Evolutionary conservation across 2,329 filamentous ascomycete genomes (phyloP).

Genomic region (Calycina herbarum): DNA sequence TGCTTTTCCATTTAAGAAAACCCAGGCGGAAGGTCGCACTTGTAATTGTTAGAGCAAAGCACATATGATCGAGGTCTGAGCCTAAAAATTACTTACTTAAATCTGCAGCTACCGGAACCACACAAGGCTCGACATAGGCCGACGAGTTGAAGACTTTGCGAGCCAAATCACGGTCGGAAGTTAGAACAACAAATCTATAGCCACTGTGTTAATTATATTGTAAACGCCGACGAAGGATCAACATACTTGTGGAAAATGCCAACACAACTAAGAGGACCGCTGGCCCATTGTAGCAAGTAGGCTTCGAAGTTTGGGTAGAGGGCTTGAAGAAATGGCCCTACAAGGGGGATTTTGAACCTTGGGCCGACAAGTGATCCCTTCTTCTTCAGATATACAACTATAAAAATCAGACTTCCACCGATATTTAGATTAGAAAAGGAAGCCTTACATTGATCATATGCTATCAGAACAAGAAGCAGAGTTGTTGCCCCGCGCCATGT

Average conservation of each 20-base stretch:
- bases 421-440: neutral
- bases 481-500: neutral
- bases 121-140: conserved; percentile 70
- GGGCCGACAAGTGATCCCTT: conserved; percentile 66
- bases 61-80: conserved; percentile 50
- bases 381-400: conserved; percentile 60
- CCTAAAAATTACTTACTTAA: conserved; percentile 53
- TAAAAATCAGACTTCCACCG: neutral
- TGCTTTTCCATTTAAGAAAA: conserved; percentile 74
- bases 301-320: conserved; percentile 71
- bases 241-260: conserved; percentile 76
- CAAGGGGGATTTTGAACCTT: conserved; percentile 63
- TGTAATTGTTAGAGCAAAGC: neutral
- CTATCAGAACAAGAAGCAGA: neutral
- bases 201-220: neutral
- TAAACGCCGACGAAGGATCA: too few relatives aligned
- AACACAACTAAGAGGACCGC: conserved; percentile 76
- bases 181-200: conserved; percentile 68
- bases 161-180: conserved; percentile 73
- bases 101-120: conserved; percentile 74
- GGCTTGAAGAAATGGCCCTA: conserved; percentile 76
- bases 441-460: conserved; percentile 4
- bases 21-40: conserved; percentile 50
- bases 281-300: conserved; percentile 77
- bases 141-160: conserved; percentile 83